phyloP scores from a whole-genome alignment of 768 basidiomycete species.

The Chalciporus piperatus region DNA sequence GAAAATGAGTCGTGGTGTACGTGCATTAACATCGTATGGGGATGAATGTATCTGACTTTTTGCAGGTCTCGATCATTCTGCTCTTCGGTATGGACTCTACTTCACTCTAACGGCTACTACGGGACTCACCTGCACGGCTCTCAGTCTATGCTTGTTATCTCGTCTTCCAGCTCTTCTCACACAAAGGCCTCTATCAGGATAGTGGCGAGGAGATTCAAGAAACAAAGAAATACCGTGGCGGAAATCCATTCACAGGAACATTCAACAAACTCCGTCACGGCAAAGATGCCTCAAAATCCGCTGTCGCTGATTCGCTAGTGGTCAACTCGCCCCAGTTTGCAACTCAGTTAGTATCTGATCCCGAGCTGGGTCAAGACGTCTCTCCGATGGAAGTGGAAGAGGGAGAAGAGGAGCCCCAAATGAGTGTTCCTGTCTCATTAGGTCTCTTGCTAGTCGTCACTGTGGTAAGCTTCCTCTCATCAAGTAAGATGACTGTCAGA shows the following conservation, averaged over 20 bases:
- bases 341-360: too few species aligned
- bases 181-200: slow-evolving; percentile 67
- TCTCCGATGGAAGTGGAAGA: slow-evolving; percentile 24
- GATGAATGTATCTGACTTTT: slow-evolving; percentile 5
- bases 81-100: slow-evolving; percentile 56
- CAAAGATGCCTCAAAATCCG: slow-evolving; percentile 5
- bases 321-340: background rate
- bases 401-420: slow-evolving; percentile 38
- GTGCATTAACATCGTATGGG: slow-evolving; percentile 17
- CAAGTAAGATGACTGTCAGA: too few species aligned
- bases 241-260: slow-evolving; percentile 34
- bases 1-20: slow-evolving; percentile 73
- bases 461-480: slow-evolving; percentile 42
- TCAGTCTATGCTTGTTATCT: slow-evolving; percentile 71
- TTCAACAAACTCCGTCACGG: slow-evolving; percentile 15
- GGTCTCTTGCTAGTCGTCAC: slow-evolving; percentile 56
- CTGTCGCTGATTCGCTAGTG: slow-evolving; percentile 2
- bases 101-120: background rate
- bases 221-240: slow-evolving; percentile 40
- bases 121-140: slow-evolving; percentile 1
- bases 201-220: slow-evolving; percentile 34
- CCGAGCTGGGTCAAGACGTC: too few species aligned
- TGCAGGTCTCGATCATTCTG: slow-evolving; percentile 70
- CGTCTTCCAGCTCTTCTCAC: slow-evolving; percentile 77
- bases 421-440: slow-evolving; percentile 56